Percentiles rank a stretch among this genome's conserved stretches.
Conservation (phyloP, 1,284 basidiomycete genomes). For the Apiotrichum brassicae region DNA sequence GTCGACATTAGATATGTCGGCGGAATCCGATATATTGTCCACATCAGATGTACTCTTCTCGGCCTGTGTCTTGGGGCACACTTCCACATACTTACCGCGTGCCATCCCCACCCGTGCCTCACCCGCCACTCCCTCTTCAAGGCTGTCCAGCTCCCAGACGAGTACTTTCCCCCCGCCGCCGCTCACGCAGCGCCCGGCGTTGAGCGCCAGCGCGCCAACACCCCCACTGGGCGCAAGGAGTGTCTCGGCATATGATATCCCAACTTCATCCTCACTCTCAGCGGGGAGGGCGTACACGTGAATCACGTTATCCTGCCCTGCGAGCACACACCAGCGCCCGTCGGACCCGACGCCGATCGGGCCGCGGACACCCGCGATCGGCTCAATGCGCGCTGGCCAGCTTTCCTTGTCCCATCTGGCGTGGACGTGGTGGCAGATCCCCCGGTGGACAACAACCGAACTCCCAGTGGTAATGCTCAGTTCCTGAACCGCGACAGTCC, state of each 20-base stretch:
- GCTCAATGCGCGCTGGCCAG: constrained; percentile 32
- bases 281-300: constrained; percentile 43
- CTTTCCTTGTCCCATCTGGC: constrained; percentile 11
- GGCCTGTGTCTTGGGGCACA: constrained; percentile 6
- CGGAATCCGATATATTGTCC: constrained; percentile 37
- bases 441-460: constrained; percentile 31
- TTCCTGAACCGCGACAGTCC: constrained; percentile 45
- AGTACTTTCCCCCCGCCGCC: constrained; percentile 39
- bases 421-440: constrained; percentile 35
- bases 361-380: constrained; percentile 37
- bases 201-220: constrained; percentile 36
- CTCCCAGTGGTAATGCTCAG: constrained; percentile 28
- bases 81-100: constrained; percentile 36
- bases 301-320: constrained; percentile 41
- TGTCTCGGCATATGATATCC: constrained; percentile 38
- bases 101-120: constrained; percentile 9
- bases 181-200: constrained; percentile 36
- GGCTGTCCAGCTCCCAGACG: constrained; percentile 44
- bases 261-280: neutral
- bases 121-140: constrained; percentile 7
- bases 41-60: neutral
- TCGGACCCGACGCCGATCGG: constrained; percentile 38
- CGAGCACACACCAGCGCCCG: constrained; percentile 43
- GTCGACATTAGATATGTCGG: neutral
- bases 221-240: constrained; percentile 37